Evolutionary conservation across 345 rosid species (phyloP).

Genomic region (Euphorbia tirucalli): DNA sequence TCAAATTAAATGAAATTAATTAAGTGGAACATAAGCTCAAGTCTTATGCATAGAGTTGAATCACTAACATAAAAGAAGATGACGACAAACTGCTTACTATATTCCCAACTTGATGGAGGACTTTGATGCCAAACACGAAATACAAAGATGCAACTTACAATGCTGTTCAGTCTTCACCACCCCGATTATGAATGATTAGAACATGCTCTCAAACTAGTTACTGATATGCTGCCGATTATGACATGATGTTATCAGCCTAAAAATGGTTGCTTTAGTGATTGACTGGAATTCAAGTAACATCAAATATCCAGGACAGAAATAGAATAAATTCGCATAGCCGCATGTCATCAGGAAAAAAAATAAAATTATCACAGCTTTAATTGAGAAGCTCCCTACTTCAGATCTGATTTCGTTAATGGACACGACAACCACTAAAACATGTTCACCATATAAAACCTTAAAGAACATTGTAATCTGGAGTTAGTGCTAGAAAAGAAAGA

Average conservation of each 20-base stretch:
- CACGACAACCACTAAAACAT: neutral
- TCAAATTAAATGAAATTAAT: too few relatives aligned
- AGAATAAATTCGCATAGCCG: neutral
- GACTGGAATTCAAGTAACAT: neutral
- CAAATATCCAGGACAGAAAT: neutral
- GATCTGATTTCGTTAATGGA: neutral
- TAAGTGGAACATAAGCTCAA: neutral
- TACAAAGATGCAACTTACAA: neutral
- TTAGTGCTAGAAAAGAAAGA: neutral
- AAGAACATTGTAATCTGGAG: neutral
- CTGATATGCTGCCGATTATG: neutral
- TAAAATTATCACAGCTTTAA: too few relatives aligned
- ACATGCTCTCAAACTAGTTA: neutral
- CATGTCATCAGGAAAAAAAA: neutral
- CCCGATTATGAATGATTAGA: neutral
- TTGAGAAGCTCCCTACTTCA: too few relatives aligned
- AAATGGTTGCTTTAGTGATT: neutral
- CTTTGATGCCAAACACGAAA: neutral
- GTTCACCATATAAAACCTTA: neutral
- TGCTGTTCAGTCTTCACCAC: neutral
- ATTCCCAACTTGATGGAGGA: neutral
- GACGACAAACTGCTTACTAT: neutral
- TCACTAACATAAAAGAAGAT: neutral
- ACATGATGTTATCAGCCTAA: neutral
- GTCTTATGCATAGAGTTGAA: neutral